Evolutionary conservation across 495 filamentous ascomycete genomes (phyloP).

Genomic region (Saxophila tyrrhenica): DNA sequence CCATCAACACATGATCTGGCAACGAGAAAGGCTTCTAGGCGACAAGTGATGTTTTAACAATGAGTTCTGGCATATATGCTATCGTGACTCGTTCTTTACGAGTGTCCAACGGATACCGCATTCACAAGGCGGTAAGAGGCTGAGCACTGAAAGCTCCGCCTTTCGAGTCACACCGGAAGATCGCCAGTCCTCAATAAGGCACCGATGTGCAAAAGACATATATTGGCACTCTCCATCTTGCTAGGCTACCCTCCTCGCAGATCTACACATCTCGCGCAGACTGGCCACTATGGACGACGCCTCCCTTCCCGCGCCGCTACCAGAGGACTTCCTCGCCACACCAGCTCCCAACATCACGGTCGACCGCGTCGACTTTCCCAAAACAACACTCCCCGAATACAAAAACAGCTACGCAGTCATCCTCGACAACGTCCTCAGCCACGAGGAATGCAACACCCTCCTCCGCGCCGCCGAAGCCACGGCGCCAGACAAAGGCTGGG

Average conservation of each 20-base stretch:
- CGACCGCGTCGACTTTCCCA: slow-evolving; percentile 25
- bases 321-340: slow-evolving; percentile 24
- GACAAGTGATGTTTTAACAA: no score
- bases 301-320: slow-evolving; percentile 8
- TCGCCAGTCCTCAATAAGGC: no score
- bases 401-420: slow-evolving; percentile 28
- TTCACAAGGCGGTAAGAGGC: no score
- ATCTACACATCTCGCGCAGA: no score
- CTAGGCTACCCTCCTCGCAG: no score
- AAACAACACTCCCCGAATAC: slow-evolving; percentile 25
- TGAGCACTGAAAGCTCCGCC: neutral
- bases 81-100: no score
- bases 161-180: neutral
- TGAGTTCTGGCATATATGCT: no score
- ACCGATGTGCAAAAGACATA: neutral
- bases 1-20: no score
- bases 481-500: slow-evolving; percentile 35
- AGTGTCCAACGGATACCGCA: no score
- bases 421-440: slow-evolving; percentile 32
- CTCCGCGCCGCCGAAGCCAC: slow-evolving; percentile 27
- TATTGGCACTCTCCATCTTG: no score
- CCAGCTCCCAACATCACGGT: slow-evolving; percentile 22
- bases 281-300: no score
- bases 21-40: no score
- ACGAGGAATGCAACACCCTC: slow-evolving; percentile 30